phyloP scores from a whole-genome alignment of 202 grass and related monocot species.

The Sporobolus alterniflorus region DNA sequence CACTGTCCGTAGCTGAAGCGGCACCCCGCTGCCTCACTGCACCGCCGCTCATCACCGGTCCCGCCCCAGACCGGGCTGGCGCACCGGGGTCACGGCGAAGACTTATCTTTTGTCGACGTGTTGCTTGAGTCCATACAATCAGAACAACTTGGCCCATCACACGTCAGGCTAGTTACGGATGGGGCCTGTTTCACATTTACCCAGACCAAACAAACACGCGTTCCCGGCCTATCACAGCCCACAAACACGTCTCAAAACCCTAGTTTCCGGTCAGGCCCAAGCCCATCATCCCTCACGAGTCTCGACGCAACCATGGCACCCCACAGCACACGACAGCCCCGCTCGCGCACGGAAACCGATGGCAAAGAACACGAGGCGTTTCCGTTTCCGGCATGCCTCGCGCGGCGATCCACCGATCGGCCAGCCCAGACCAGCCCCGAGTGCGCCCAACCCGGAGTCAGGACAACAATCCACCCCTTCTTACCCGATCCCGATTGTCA shows the following conservation, averaged over 20 bases:
- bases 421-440: background rate
- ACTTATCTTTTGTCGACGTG: too few species aligned
- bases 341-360: background rate
- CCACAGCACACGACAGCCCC: background rate
- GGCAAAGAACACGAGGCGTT: slow-evolving; percentile 1
- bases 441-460: background rate
- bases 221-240: background rate
- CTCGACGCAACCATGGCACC: background rate
- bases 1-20: too few species aligned
- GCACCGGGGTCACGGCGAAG: too few species aligned
- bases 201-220: background rate
- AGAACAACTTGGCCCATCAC: too few species aligned
- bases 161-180: too few species aligned
- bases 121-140: too few species aligned
- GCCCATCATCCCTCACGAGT: background rate
- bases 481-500: slow-evolving; percentile 17
- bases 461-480: background rate
- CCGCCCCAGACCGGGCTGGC: too few species aligned
- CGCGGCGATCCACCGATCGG: background rate
- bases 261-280: background rate
- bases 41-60: too few species aligned
- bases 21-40: too few species aligned
- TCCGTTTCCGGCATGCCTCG: slow-evolving; percentile 19
- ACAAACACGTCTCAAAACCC: background rate
- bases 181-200: background rate